A percentile compares a stretch with the other conserved stretches of the same genome.
Evolutionary conservation across 1,284 basidiomycete species (phyloP).

Genomic region (Caloboletus inedulis): DNA sequence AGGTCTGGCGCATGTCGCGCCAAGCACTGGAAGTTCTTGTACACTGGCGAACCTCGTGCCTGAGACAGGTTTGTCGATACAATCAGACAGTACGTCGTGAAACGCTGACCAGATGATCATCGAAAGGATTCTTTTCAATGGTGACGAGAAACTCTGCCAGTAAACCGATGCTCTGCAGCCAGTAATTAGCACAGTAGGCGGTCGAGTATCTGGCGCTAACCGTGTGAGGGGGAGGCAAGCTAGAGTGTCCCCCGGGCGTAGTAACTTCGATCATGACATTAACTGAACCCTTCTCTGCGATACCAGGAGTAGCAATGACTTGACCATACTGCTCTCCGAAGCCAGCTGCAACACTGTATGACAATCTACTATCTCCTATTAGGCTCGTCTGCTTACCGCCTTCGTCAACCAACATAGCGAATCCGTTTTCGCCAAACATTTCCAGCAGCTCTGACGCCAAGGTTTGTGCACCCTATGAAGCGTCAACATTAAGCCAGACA

Average conservation of each 20-base stretch:
- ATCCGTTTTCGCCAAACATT: slow-evolving; percentile 50
- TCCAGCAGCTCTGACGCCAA: slow-evolving; percentile 38
- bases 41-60: slow-evolving; percentile 44
- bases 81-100: neutral
- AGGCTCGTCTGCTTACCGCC: slow-evolving; percentile 34
- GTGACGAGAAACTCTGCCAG: slow-evolving; percentile 41
- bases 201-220: slow-evolving; percentile 9
- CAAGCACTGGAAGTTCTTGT: slow-evolving; percentile 42
- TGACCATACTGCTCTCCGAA: slow-evolving; percentile 33
- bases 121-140: slow-evolving; percentile 41
- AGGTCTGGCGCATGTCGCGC: slow-evolving; percentile 47
- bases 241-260: slow-evolving; percentile 57
- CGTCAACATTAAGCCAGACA: neutral
- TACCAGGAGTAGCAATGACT: slow-evolving; percentile 44
- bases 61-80: slow-evolving; percentile 2
- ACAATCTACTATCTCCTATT: slow-evolving; percentile 1
- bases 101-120: slow-evolving; percentile 23
- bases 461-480: slow-evolving; percentile 27
- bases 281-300: slow-evolving; percentile 57
- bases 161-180: slow-evolving; percentile 42
- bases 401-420: slow-evolving; percentile 51
- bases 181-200: neutral
- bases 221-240: slow-evolving; percentile 47
- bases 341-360: slow-evolving; percentile 30
- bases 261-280: slow-evolving; percentile 46